These are phyloP conservation scores for Clonostachys chloroleuca DNA, from an alignment of 2,329 filamentous ascomycete species.

Conservation along the genomic window DNA sequence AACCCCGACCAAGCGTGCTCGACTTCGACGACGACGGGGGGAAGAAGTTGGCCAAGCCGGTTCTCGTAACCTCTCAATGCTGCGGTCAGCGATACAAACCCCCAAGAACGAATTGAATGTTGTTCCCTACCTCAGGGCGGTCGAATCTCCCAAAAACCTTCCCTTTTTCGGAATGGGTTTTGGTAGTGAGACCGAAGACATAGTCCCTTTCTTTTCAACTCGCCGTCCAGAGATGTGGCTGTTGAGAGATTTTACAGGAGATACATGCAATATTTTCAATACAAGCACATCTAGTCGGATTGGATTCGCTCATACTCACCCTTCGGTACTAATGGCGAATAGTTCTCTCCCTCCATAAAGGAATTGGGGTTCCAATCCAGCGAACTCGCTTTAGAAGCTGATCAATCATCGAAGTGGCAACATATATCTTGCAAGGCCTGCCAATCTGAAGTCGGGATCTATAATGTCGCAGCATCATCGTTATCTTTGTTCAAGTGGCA, in stretches of 20 bases:
- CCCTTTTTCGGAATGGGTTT: conserved; percentile 34
- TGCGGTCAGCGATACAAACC: conserved; percentile 65
- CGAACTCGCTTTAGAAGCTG: too few species aligned
- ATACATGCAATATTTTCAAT: conserved; percentile 26
- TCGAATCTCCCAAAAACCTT: conserved; percentile 26
- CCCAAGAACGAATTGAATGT: conserved; percentile 44
- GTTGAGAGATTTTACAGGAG: conserved; percentile 42
- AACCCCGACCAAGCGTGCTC: neutral
- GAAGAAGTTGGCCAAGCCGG: conserved; percentile 60
- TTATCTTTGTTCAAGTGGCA: conserved; percentile 55
- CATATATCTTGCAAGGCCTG: conserved; percentile 42
- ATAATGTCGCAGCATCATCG: conserved; percentile 36
- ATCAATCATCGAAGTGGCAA: conserved; percentile 18
- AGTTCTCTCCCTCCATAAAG: too few species aligned
- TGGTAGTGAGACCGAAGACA: conserved; percentile 17
- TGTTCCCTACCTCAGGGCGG: conserved; percentile 14
- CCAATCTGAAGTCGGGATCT: conserved; percentile 38
- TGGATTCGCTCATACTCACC: too few species aligned
- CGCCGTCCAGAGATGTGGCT: conserved; percentile 42
- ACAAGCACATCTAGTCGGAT: neutral
- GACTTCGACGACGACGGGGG: conserved; percentile 17
- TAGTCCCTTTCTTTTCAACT: conserved; percentile 36
- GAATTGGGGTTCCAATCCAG: too few species aligned
- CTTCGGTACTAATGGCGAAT: too few species aligned
- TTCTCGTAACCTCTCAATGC: conserved; percentile 39